Percentiles rank a stretch among this genome's conserved stretches.
Conservation (phyloP, 768 basidiomycete genomes). For the Leucocoprinus leucothites region DNA sequence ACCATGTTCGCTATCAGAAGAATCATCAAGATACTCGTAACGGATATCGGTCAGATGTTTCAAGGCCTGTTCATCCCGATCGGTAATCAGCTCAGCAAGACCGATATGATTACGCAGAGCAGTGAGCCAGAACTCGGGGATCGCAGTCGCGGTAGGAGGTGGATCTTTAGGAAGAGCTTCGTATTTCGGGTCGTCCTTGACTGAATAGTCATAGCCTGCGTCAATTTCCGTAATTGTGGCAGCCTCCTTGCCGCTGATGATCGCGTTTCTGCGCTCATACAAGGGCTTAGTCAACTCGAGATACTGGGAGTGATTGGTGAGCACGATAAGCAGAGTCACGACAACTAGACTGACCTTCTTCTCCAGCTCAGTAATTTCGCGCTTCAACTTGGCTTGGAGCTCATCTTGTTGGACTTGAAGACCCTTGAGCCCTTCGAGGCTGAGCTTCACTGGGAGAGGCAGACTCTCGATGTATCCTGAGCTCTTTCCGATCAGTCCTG, state of each 20-base stretch:
- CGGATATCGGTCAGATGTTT: slow-evolving; percentile 79
- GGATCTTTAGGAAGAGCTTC: slow-evolving; percentile 54
- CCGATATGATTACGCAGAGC: slow-evolving; percentile 90
- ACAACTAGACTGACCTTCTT: slow-evolving; percentile 68
- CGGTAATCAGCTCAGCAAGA: slow-evolving; percentile 86
- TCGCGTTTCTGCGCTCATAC: slow-evolving; percentile 80
- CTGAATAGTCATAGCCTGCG: slow-evolving; percentile 68
- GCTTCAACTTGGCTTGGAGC: slow-evolving; percentile 91
- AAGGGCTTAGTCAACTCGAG: slow-evolving; percentile 76
- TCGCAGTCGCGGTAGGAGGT: slow-evolving; percentile 43
- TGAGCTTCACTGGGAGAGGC: slow-evolving; percentile 75
- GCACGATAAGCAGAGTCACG: slow-evolving; percentile 3
- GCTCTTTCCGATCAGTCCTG: slow-evolving; percentile 81
- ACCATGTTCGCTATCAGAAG: slow-evolving; percentile 43
- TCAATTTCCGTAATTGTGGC: slow-evolving; percentile 82
- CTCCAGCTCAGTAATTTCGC: slow-evolving; percentile 92
- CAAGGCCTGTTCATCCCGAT: slow-evolving; percentile 86
- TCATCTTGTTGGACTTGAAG: slow-evolving; percentile 90
- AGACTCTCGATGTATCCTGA: slow-evolving; percentile 94
- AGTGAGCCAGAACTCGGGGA: slow-evolving; percentile 98
- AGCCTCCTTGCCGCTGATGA: slow-evolving; percentile 74
- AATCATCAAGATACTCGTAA: slow-evolving; percentile 65
- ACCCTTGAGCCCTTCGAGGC: slow-evolving; percentile 90
- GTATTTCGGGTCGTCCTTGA: slow-evolving; percentile 62
- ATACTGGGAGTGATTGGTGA: slow-evolving; percentile 43